Base-by-base conservation (phyloP, 2,329 filamentous ascomycete genomes). In the Cladosporium sp. region DNA sequence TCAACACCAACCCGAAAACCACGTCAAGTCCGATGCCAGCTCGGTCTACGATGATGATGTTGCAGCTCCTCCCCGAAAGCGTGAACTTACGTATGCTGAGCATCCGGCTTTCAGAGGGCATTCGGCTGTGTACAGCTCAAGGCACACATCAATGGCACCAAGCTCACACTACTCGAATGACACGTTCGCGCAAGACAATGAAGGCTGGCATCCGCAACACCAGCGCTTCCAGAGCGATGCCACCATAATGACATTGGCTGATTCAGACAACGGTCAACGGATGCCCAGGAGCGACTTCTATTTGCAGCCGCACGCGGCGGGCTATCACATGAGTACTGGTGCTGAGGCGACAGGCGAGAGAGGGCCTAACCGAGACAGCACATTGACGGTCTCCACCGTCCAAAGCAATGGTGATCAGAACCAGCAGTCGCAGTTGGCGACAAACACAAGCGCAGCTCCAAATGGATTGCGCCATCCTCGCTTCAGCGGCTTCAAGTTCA, bases 1-100 rank as follows among this genome's bases (percentile, higher is more conserved):
- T 2, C 36, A 52, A 19, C 41, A 41, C 2, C 43, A 43, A 19
- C 45, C 52, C 13, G 30, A 38, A 30, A 32, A 50, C 16, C 53
- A 50, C n/a, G 29, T 45, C 4, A 46, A 52, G 20, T 53, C 51
- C 11, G 82, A 86, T 55, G 82, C 82, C 60, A 83, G 82, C 2
- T 67, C 81, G 57, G 74, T 77, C 12, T 75, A 78, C 42, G 76
- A 54, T 6, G 61, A 66, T 4, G 78, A 84, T 22, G 43, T 55
- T 9, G 53, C 59, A 3, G 49, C 54, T 15, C 45, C 57, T 15
- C 53, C 46, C 7, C 49, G 56, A 19, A 56, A 59, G 50, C 47
- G 47, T 18, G 57, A 63, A 27, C 39, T 61, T 4, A 59, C 60
- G 0, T 64, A 63, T 50, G 57, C 58, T 3, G 60, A 64, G 42